phyloP scores from a whole-genome alignment of 192 early-diverging fungal genomes.

The Dissophora ornata region DNA sequence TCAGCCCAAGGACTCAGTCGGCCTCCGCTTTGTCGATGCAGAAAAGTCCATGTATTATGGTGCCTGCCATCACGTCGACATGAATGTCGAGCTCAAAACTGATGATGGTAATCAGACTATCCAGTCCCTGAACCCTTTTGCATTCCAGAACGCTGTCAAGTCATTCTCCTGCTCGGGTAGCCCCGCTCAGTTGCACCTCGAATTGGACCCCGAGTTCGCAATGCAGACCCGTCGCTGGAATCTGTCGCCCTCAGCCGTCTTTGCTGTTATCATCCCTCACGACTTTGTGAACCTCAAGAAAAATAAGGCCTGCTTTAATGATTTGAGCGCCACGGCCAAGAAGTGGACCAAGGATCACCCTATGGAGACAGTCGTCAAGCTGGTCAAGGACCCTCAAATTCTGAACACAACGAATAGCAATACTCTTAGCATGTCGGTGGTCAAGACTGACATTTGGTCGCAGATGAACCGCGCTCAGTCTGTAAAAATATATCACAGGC shows the following conservation, averaged over 20 bases:
- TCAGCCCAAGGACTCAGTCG: conserved; percentile 13
- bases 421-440: conserved; percentile 13
- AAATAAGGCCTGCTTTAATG: conserved; percentile 19
- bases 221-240: conserved; percentile 24
- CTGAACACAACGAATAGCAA: conserved; percentile 15
- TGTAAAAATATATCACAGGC: conserved; percentile 24
- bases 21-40: conserved; percentile 36
- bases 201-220: conserved; percentile 24
- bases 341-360: conserved; percentile 3
- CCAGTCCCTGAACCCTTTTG: conserved; percentile 40
- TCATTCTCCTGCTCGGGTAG: conserved; percentile 18
- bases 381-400: conserved; percentile 35
- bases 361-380: conserved; percentile 42
- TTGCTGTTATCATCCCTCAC: conserved; percentile 39
- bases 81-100: conserved; percentile 37
- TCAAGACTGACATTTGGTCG: conserved; percentile 38
- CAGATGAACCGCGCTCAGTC: conserved; percentile 39
- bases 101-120: conserved; percentile 20
- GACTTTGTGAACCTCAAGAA: conserved; percentile 45
- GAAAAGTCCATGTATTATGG: conserved; percentile 12
- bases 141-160: conserved; percentile 37
- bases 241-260: conserved; percentile 1
- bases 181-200: conserved; percentile 13
- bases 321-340: conserved; percentile 6
- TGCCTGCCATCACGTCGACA: conserved; percentile 39